phyloP scores from a whole-genome alignment of 2,329 filamentous ascomycete genomes.

The Monosporascus sp. region DNA sequence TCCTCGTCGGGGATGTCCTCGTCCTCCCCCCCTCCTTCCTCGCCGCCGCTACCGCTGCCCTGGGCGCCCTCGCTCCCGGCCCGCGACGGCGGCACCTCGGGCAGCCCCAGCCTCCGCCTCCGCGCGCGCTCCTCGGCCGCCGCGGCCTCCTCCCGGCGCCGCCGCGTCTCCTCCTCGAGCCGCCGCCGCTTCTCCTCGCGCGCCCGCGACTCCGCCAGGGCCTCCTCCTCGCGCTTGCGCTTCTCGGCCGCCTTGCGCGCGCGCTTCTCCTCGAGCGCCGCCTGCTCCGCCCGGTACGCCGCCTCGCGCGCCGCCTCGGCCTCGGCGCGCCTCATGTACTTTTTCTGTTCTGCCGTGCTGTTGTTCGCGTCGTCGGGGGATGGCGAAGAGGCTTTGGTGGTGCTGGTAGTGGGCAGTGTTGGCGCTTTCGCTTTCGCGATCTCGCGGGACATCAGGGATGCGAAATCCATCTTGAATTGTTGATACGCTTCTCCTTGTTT shows the following conservation, averaged over 20 bases:
- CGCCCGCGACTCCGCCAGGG: conserved; percentile 59
- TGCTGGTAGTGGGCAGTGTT: conserved; percentile 20
- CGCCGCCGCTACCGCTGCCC: conserved; percentile 41
- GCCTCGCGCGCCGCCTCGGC: conserved; percentile 76
- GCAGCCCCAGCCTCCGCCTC: conserved; percentile 73
- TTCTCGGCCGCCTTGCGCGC: conserved; percentile 68
- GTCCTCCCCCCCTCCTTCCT: conserved; percentile 30
- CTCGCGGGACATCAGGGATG: conserved; percentile 85
- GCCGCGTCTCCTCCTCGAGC: conserved; percentile 74
- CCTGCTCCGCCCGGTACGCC: conserved; percentile 78
- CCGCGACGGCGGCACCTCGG: conserved; percentile 53
- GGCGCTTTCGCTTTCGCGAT: conserved; percentile 70
- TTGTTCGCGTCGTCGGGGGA: neutral
- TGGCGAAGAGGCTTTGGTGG: conserved; percentile 6
- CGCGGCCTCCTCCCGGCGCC: conserved; percentile 65
- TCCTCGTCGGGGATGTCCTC: conserved; percentile 69
- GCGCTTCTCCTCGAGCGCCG: conserved; percentile 65
- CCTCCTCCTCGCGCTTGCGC: conserved; percentile 85
- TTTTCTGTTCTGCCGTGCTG: conserved; percentile 42
- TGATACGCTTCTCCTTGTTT: neutral
- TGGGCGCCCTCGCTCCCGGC: conserved; percentile 34
- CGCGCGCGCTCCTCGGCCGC: conserved; percentile 66
- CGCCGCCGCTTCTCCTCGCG: conserved; percentile 78
- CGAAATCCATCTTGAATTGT: conserved; percentile 76
- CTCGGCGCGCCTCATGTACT: conserved; percentile 82